Conservation (phyloP, 805 yeast genomes). For the Candida multigemmis region DNA sequence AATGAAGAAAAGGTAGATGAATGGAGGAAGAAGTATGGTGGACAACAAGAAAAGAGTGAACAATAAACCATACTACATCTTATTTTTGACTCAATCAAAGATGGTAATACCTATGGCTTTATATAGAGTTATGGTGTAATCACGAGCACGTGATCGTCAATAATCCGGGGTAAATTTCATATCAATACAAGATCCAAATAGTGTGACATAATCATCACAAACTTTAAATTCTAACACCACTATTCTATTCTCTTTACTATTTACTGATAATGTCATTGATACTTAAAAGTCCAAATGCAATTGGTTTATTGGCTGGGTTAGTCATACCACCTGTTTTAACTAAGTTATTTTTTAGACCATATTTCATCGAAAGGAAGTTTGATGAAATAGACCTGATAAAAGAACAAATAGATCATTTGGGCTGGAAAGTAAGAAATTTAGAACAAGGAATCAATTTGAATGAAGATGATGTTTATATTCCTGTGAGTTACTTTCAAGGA, state of each 20-base stretch:
- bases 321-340: slow-evolving; percentile 21
- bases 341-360: slow-evolving; percentile 15
- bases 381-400: slow-evolving; percentile 21
- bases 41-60: slow-evolving; percentile 38
- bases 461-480: slow-evolving; percentile 18
- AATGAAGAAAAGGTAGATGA: slow-evolving; percentile 81
- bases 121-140: no score
- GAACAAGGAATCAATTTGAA: slow-evolving; percentile 20
- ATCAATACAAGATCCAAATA: no score
- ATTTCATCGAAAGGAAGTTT: slow-evolving; percentile 10
- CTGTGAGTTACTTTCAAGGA: slow-evolving; percentile 15
- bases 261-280: slow-evolving; percentile 5
- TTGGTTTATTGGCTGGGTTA: slow-evolving; percentile 20
- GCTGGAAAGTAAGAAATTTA: slow-evolving; percentile 24
- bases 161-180: no score
- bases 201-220: no score
- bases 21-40: slow-evolving; percentile 86
- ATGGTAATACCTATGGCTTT: no score
- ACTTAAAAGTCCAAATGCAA: slow-evolving; percentile 3
- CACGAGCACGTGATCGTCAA: no score
- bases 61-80: neutral
- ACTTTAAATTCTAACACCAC: no score
- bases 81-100: no score
- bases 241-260: no score
- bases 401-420: slow-evolving; percentile 21